Evolutionary conservation across 1,284 basidiomycete genomes (phyloP), one percentile per base, ranked within the genome.

Genomic region (Malassezia slooffiae): DNA sequence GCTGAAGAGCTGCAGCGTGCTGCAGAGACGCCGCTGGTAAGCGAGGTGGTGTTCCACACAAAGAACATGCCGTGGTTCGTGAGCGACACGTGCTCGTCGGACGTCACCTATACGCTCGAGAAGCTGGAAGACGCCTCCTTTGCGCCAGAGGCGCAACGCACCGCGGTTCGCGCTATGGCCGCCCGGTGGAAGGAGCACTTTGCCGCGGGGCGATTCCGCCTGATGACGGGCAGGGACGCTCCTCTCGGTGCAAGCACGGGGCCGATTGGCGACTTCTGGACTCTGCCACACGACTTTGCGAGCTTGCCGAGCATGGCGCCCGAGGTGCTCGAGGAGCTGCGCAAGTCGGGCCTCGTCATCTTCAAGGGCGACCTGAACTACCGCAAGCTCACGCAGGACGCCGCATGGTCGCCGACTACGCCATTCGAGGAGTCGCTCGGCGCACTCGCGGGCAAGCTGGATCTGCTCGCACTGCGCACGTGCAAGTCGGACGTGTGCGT

Each of bases 341-440:
- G 48, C 7, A 73, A 57, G 38, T 52, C 83, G 48, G 77, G 77
- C 10, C 73, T 97, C 11, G 89, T 95, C 5, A 78, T 97, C 46
- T 93, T 96, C 75, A 97, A 96, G 78, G 90, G 90, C 13, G 89
- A 93, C 73, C 73, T 93, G 49, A 64, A 64, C 54, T 52, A 45
- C 51, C 43, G 53, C 50, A 93, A 86, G 64, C 76, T 97, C 21
- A 84, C 88, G 0, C 85, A 84, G 9, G 91, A 97, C 67, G 76
- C 87, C 13, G 75, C 76, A 57, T 97, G 91, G 91, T 83, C 85
- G 0, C 76, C 80, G 0, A 81, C 79, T 31, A 89, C 87, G 0
- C 73, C 82, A 0, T 90, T 95, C 70, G 72, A 76, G 23, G 73
- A 76, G 7, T 87, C 88, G 0, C 70, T 96, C 9, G 90, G 89